Base-by-base conservation (phyloP, 2,329 filamentous ascomycete genomes). In the Colletotrichum echinochloae region DNA sequence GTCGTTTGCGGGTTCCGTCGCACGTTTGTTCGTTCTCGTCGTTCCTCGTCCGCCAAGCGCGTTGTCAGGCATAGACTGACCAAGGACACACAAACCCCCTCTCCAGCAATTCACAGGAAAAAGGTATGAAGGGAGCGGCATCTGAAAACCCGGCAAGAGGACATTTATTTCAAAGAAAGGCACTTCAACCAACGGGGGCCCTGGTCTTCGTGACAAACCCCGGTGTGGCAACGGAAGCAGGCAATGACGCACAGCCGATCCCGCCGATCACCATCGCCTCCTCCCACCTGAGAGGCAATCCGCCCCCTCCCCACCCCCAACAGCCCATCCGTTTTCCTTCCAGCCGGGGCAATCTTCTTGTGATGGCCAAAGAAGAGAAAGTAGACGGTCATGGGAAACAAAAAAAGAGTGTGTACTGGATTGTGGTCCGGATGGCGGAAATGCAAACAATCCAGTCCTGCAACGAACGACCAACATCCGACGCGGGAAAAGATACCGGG, bases 191-290 rank as follows among this genome's bases (percentile, higher is more conserved):
- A 14, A 35, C 18, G 16, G 23, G 23, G 23, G 3, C n/a, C 5
- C 2, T 37, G n/a, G 23, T 35, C n/a, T 4, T 12, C 28, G 39
- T 60, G 56, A 28, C 39, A 48, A 48, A 48, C 54, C 18, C 11
- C 23, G 33, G 44, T 14, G 56, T 41, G 20, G 18, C 23, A 23
- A 20, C 20, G 8, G 20, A 49, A 52, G 41, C 48, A n/a, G 60
- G 60, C 46, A 62, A 67, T 62, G 67, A 57, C 63, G 56, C 44
- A 65, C 60, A 39, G 68, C 56, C 65, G 68, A 71, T 71, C 68
- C 59, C 68, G 68, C 68, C 65, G 68, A 71, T 71, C 68, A 46
- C 59, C 65, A 69, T 69, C 52, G 48, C 60, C 52, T 44, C 59
- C 65, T 69, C 68, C 55, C 59, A 55, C 65, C 65, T 60, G 65